phyloP scores from a whole-genome alignment of 345 rosid species.

The Acer saccharum region DNA sequence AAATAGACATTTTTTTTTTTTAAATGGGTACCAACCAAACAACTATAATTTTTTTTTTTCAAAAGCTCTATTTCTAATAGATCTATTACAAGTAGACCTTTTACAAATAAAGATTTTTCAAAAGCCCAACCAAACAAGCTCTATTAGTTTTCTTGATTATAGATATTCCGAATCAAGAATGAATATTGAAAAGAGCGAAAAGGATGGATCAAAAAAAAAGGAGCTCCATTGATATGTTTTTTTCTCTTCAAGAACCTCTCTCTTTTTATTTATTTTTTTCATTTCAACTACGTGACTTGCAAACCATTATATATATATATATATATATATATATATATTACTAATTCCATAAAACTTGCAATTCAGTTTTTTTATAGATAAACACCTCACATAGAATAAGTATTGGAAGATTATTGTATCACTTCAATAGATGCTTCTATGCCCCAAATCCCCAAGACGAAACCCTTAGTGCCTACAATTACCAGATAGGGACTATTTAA shows the following conservation, averaged over 20 bases:
- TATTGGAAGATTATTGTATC: not conserved
- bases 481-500: not conserved
- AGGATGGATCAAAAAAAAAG: not conserved
- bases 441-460: not conserved
- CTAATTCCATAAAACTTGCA: not conserved
- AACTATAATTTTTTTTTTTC: no score
- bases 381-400: not conserved
- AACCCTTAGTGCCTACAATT: not conserved
- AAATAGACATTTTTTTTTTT: no score
- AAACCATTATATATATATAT: not conserved
- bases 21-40: no score
- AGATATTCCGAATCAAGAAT: not conserved
- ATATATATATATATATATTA: no score
- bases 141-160: not conserved
- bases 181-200: not conserved
- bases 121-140: no score
- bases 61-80: no score
- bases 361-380: not conserved
- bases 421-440: not conserved
- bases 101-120: no score
- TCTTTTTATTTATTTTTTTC: not conserved
- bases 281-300: not conserved
- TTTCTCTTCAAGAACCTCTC: not conserved
- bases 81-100: no score
- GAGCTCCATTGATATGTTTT: not conserved